A percentile compares a stretch with the other conserved stretches of the same genome.
Conservation (phyloP, 208 protist species). For the Acanthamoeba lenticulata region DNA sequence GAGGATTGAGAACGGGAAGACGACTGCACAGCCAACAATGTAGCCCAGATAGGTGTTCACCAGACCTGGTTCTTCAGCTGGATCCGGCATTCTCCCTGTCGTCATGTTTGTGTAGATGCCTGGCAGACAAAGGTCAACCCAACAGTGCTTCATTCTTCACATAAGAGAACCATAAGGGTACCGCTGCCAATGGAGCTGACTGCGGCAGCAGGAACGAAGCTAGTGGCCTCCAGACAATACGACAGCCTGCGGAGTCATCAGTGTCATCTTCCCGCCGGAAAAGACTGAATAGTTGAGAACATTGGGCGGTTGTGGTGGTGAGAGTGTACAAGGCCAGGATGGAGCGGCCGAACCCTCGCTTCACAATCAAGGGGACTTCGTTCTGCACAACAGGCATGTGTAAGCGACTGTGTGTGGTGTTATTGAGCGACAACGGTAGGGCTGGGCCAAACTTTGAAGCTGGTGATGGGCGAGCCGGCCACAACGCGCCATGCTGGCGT, state of each 20-base stretch:
- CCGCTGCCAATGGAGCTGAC: neutral
- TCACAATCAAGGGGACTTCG: neutral
- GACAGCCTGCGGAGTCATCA: neutral
- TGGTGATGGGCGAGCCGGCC: neutral
- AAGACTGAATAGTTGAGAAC: neutral
- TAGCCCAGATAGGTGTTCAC: neutral
- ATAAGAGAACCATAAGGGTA: neutral
- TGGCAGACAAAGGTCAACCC: neutral
- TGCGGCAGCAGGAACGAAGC: neutral
- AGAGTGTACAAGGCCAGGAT: neutral
- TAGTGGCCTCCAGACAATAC: neutral
- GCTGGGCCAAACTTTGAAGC: neutral
- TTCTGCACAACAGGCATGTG: neutral
- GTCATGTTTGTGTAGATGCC: neutral
- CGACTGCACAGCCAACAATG: neutral
- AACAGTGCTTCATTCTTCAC: neutral
- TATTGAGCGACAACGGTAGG: neutral
- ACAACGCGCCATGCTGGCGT: neutral
- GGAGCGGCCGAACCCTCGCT: neutral
- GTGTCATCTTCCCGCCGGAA: neutral
- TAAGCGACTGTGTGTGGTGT: neutral
- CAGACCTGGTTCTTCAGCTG: neutral
- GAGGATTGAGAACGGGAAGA: neutral
- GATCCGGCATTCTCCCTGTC: neutral
- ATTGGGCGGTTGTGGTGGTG: neutral